Evolutionary conservation across 257 asterid species (phyloP), one percentile per base, ranked within the genome.

Genomic region (Solanum pennellii): DNA sequence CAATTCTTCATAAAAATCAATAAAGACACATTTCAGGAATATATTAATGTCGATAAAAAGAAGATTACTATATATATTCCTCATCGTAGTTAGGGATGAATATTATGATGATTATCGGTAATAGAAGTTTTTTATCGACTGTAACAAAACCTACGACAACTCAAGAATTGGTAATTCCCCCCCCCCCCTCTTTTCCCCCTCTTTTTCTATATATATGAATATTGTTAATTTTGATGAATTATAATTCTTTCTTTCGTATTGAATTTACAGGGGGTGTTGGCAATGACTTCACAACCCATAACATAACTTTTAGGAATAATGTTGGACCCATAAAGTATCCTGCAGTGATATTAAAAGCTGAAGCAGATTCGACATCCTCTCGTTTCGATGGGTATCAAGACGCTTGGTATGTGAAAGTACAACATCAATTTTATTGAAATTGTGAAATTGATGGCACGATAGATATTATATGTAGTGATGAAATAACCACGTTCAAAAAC

Each of bases 331-430:
- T 1, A 9, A 27, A 27, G 37, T 10, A 5, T 3, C 86, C 60
- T 9, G 75, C 88, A 1, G 84, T 83, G 56, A 75, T 88, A 2
- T 4, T 86, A 20, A 47, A 3, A 29, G 35, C 21, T 6, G 9
- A 76, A 21, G 80, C 88, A 3, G 18, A 86, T 29, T 13, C 52
- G 3, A 12, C 18, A 3, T 65, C 84, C 1, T 88, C 88, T 8
- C 31, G 12, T 5, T 88, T 90, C 8, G 47, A 27, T 0, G 90
- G 86, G 3, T 83, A 59, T 31, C 89, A 90, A 75, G 90, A 90
- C 20, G 88, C 89, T 1, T 3, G 86, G 1, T 76, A 60, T 9
- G 25, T 56, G 1, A 9, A 16, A 1, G 4, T 3, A 1, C 44
- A 87, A 1, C 20, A 11, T 11, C 88, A 82, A 6, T 88, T 90